A percentile compares a stretch with the other conserved stretches of the same genome.
phyloP scores from a whole-genome alignment of 2,329 filamentous ascomycete genomes.

The Alternaria ethzedia region DNA sequence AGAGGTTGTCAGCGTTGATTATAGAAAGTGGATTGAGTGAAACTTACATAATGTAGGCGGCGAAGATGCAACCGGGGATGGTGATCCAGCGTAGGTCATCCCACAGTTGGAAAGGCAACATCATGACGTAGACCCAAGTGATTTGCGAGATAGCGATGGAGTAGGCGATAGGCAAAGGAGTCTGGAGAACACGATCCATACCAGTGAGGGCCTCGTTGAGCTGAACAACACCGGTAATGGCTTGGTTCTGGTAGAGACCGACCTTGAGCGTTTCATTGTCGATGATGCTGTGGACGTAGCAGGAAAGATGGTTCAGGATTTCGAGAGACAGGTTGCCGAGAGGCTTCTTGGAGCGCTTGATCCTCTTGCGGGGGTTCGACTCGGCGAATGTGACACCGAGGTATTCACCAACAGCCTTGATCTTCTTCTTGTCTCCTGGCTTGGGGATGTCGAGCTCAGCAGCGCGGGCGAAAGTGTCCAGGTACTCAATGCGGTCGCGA shows the following conservation, averaged over 20 bases:
- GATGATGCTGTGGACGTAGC: slow-evolving; percentile 69
- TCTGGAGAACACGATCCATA: slow-evolving; percentile 80
- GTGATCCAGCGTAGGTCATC: slow-evolving; percentile 71
- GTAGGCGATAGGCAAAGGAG: slow-evolving; percentile 82
- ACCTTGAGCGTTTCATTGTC: slow-evolving; percentile 62
- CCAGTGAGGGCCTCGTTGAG: slow-evolving; percentile 76
- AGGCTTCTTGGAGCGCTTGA: slow-evolving; percentile 75
- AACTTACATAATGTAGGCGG: slow-evolving; percentile 74
- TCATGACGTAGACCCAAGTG: slow-evolving; percentile 81
- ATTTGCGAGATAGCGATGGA: slow-evolving; percentile 85
- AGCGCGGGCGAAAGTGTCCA: slow-evolving; percentile 75
- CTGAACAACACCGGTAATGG: slow-evolving; percentile 63
- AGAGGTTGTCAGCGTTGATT: background rate
- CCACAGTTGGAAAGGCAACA: slow-evolving; percentile 82
- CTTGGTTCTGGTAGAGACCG: slow-evolving; percentile 65
- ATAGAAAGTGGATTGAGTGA: background rate
- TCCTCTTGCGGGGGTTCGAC: slow-evolving; percentile 76
- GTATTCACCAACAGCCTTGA: slow-evolving; percentile 73
- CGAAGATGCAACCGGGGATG: slow-evolving; percentile 75
- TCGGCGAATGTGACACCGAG: slow-evolving; percentile 78
- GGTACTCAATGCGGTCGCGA: slow-evolving; percentile 69
- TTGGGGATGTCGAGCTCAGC: slow-evolving; percentile 55
- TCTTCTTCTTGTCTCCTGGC: slow-evolving; percentile 34
- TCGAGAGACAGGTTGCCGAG: slow-evolving; percentile 85
- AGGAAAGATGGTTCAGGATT: slow-evolving; percentile 74